Base-by-base conservation (phyloP, 176 grass and related monocot genomes). In the Oryza rufipogon region DNA sequence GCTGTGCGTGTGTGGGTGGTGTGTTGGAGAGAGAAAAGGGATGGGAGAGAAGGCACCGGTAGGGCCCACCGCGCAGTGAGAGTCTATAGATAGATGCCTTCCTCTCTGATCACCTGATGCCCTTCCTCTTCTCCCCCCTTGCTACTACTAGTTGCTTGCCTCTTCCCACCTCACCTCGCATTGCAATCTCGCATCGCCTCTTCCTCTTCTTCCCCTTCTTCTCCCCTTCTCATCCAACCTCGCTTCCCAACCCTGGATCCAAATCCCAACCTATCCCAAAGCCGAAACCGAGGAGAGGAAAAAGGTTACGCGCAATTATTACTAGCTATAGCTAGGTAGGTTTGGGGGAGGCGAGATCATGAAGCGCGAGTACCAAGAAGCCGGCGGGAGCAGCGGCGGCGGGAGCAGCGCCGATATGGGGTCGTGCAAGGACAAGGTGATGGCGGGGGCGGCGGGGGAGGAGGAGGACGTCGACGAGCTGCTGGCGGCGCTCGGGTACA, bases 401-500 rank as follows among this genome's bases (percentile, higher is more conserved):
- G 68, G 73, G 17, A 41, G 66, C 2, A 15, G 15, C 28, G 76
- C 44, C 13, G 83, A 70, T 0, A 80, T 70, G 86, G 79, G 68
- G 11, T 42, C 67, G 3, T 78, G 46, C 34, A 88, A 39, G 91
- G 89, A 85, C 52, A 93, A 89, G 76, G 68, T 77, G 85, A 76
- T 80, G 85, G 74, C 54, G 61, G 66, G 38, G 80, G 33, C 61
- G 19, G 80, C 80, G 32, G 68, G 26, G 26, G 75, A 74, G 70
- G 96, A 93, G 17, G 96, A 91, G 48, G 96, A 92, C 3, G 66
- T 94, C n/a, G 96, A 99, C 20, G 89, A 99, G 89, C 74, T 96
- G 23, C 89, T 99, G 26, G 96, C 96, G 1, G 93, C 89, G 83
- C 84, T 99, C 25, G 96, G 96, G 1, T 99, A 99, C 89, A 98